Evolutionary conservation across 148 eudicot species (phyloP), one percentile per base, ranked within the genome.

Genomic region (Silene conica): DNA sequence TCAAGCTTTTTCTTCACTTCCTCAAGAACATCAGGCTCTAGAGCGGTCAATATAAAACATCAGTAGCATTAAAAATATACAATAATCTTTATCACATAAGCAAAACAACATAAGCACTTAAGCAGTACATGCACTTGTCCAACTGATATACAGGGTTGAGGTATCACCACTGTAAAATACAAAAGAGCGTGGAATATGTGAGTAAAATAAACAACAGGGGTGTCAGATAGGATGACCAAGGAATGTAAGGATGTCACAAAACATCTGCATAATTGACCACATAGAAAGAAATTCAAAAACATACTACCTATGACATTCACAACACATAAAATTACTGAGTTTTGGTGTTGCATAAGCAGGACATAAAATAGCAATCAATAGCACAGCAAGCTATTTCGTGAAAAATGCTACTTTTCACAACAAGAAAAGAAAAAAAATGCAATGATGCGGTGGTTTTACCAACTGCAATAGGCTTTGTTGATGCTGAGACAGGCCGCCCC

Each of bases 1-100:
- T 92, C 96, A 60, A 95, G 92, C 83, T 92, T 95, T 84, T 86
- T 90, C 89, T 85, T 95, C 82, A 95, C 99, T 81, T 95, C 99
- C 78, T 83, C 90, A 63, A 86, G 94, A 81, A 95, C 88, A 81
- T 95, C 97, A 78, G 99, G 97, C 84, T 95, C 99, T 95, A 80
- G 76, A 88, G 73, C 62, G 14, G 38, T 43, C 63, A 78, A 78
- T 16, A 74, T 10, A 9, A 70, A 78, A 23, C 6, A 71, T 69
- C 9, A 68, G 70, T 38, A 7, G 7, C 63, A 21, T 26, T 11
- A 65, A 45, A 66, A 15, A 22, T 22, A 5, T 34, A 74, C 63
- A 73, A 21, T 66, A 8, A 66, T 67, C 76, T 26, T 65, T 67
- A 12, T 75, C 16, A 67, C 61, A 45, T 12, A 59, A 12, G 67